phyloP scores from a whole-genome alignment of 345 rosid species.

The sweet orange (Citrus sinensis) region DVS_A1.0 CM039161.1:22996001-22996500 shows the following conservation, averaged over 20 bases:
- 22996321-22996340: constrained; percentile 1
- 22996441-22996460: constrained; percentile 84
- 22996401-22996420: not conserved
- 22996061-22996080: constrained; percentile 52
- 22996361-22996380: not conserved
- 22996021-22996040: constrained; percentile 59
- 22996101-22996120: not conserved
- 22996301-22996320: not conserved
- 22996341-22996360: not conserved
- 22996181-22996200: not conserved
- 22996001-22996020: constrained; percentile 86
- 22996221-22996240: not conserved
- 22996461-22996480: constrained; percentile 96
- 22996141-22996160: not conserved
- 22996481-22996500: constrained; percentile 96
- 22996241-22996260: not conserved
- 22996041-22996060: constrained; percentile 23
- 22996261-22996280: not conserved
- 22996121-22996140: not conserved
- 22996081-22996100: constrained; percentile 41
- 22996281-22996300: not conserved
- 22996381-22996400: not conserved
- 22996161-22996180: not conserved
- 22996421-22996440: constrained; percentile 43
- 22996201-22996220: not conserved